These are phyloP conservation scores for Vicia faba DNA, from an alignment of 306 rosid genomes.

Conservation along the genomic window DNA sequence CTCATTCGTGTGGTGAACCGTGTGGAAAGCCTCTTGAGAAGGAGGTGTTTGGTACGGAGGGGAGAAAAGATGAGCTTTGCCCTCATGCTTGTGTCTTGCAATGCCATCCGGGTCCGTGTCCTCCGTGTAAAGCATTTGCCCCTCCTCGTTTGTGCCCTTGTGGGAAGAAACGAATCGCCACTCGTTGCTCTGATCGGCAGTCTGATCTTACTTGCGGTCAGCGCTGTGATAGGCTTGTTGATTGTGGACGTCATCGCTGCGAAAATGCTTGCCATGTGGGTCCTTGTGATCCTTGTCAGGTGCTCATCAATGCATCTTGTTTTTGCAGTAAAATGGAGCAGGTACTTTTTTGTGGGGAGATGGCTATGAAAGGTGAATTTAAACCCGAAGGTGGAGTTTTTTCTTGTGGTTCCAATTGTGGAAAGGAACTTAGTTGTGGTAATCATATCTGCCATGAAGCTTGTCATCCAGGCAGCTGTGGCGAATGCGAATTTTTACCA, in stretches of 20 bases:
- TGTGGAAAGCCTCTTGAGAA: conserved; percentile 86
- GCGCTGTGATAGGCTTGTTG: conserved; percentile 73
- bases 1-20: conserved; percentile 94
- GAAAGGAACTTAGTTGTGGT: conserved; percentile 64
- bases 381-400: conserved; percentile 70
- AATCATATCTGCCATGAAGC: conserved; percentile 68
- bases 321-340: conserved; percentile 65
- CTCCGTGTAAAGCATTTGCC: conserved; percentile 92
- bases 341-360: conserved; percentile 72
- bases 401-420: conserved; percentile 68
- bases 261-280: conserved; percentile 72
- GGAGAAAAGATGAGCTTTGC: conserved; percentile 69
- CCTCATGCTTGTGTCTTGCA: conserved; percentile 94
- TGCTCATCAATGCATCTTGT: conserved; percentile 68
- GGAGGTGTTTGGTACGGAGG: conserved; percentile 51
- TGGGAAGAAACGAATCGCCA: conserved; percentile 79
- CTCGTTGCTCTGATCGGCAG: conserved; percentile 79
- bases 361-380: conserved; percentile 77
- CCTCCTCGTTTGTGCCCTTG: conserved; percentile 81
- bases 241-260: conserved; percentile 77
- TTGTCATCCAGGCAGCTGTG: conserved; percentile 86
- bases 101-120: conserved; percentile 99
- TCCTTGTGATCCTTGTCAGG: conserved; percentile 80
- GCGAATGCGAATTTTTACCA: conserved; percentile 69
- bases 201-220: conserved; percentile 87